Conservation (phyloP, 2,329 filamentous ascomycete genomes). For the Penicillium griseofulvum region DNA sequence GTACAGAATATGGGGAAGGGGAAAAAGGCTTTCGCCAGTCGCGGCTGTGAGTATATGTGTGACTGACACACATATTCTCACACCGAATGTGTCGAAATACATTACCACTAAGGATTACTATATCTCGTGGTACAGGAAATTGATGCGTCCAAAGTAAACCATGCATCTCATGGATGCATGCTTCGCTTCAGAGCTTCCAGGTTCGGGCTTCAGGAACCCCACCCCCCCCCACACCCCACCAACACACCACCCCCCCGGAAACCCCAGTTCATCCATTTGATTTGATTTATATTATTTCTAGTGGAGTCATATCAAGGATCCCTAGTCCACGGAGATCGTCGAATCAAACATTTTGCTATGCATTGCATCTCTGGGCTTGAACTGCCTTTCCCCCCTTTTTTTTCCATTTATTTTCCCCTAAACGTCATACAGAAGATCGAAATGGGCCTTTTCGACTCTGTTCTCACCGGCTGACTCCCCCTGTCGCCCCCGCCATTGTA, state of each 20-base stretch:
- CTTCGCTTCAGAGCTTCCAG: not conserved
- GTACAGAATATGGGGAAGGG: not conserved
- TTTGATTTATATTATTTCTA: not conserved
- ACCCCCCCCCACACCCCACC: too few relatives aligned
- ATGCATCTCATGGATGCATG: conserved; percentile 8
- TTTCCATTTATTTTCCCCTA: not conserved
- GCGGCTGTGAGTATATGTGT: conserved; percentile 19
- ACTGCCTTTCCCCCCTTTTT: conserved; percentile 2
- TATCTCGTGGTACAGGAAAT: conserved; percentile 12
- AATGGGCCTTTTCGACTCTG: conserved; percentile 1
- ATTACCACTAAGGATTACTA: conserved; percentile 9
- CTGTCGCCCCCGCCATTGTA: conserved; percentile 17
- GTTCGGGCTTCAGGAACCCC: not conserved
- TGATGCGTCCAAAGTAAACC: conserved; percentile 9
- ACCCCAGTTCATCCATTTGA: conserved; percentile 3
- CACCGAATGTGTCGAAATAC: conserved; percentile 10
- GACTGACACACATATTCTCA: conserved; percentile 8
- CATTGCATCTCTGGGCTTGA: conserved; percentile 15
- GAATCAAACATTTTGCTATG: not conserved
- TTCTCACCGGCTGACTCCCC: conserved; percentile 9
- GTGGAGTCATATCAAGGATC: conserved; percentile 16
- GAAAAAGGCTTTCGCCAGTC: conserved; percentile 17
- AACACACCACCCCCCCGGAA: too few relatives aligned
- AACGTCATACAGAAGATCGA: conserved; percentile 8
- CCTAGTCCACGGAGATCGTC: conserved; percentile 13